Evolutionary conservation across 306 rosid genomes (phyloP).

Genomic region (Mimosa bimucronata): DNA sequence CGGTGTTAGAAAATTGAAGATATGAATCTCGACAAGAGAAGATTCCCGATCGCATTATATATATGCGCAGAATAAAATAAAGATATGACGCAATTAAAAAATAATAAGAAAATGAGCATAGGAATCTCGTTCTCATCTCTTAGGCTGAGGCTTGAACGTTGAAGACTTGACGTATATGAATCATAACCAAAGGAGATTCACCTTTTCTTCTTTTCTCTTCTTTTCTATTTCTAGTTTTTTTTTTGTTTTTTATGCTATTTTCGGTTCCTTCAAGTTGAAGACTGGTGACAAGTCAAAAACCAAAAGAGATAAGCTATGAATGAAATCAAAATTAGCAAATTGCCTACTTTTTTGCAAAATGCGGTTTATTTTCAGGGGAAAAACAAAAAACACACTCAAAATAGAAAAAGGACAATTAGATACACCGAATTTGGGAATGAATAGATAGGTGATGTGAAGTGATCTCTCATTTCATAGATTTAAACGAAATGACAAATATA

Average conservation of each 20-base stretch:
- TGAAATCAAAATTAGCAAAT: neutral
- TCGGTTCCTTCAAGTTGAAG: neutral
- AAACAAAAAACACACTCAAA: no score
- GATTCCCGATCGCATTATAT: neutral
- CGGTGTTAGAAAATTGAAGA: neutral
- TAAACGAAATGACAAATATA: no score
- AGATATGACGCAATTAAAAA: neutral
- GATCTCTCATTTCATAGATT: no score
- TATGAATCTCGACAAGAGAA: neutral
- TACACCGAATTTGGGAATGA: no score
- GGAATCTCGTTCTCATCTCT: slow-evolving; percentile 6
- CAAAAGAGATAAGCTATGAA: neutral
- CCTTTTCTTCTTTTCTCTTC: neutral
- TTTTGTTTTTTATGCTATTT: neutral
- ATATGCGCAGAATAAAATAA: neutral
- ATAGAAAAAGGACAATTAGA: no score
- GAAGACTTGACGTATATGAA: slow-evolving; percentile 6
- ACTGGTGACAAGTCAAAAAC: neutral
- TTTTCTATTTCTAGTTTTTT: neutral
- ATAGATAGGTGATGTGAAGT: no score
- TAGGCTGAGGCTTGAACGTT: neutral
- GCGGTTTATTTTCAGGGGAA: neutral
- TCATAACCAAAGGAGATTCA: slow-evolving; percentile 4
- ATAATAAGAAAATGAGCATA: neutral
- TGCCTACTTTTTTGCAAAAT: neutral